Evolutionary conservation across 2,329 filamentous ascomycete genomes (phyloP).

Genomic region (Coniochaeta sp.): DNA sequence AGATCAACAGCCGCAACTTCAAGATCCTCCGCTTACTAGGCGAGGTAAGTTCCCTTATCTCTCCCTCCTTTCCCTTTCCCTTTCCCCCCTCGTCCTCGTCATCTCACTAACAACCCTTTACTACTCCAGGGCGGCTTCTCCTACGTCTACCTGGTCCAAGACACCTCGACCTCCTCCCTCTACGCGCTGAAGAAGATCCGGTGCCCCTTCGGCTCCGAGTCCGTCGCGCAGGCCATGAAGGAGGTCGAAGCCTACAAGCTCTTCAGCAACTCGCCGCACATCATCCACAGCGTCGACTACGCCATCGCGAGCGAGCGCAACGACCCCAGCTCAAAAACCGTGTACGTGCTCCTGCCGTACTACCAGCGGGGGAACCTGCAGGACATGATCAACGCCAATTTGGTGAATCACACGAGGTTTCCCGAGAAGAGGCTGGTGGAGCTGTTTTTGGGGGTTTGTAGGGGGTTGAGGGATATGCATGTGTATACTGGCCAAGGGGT

Average conservation of each 20-base stretch:
- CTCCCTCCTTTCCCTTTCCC: background rate
- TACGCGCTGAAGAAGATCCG: constrained; percentile 98
- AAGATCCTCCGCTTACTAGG: constrained; percentile 91
- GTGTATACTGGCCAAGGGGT: constrained; percentile 67
- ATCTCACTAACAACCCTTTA: constrained; percentile 6
- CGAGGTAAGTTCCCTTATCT: constrained; percentile 57
- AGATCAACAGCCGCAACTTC: constrained; percentile 91
- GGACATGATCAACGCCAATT: constrained; percentile 96
- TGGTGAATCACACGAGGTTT: constrained; percentile 89
- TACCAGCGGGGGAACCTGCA: constrained; percentile 93
- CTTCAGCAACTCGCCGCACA: constrained; percentile 75
- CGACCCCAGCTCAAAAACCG: constrained; percentile 65
- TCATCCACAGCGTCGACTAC: constrained; percentile 82
- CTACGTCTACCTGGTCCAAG: constrained; percentile 97
- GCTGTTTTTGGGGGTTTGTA: constrained; percentile 86
- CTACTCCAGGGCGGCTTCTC: constrained; percentile 78
- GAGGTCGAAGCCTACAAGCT: constrained; percentile 96
- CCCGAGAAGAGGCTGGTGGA: constrained; percentile 83
- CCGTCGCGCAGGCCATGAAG: constrained; percentile 87
- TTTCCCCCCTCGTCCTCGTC: background rate
- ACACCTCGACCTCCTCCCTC: constrained; percentile 72
- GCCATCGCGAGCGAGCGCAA: constrained; percentile 68
- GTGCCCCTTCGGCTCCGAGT: constrained; percentile 96
- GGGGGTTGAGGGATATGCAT: constrained; percentile 85
- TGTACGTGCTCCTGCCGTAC: constrained; percentile 94